Evolutionary conservation across 164 flowering plant genomes (phyloP), one percentile per base, ranked within the genome.

Genomic region (Sedum album): DNA sequence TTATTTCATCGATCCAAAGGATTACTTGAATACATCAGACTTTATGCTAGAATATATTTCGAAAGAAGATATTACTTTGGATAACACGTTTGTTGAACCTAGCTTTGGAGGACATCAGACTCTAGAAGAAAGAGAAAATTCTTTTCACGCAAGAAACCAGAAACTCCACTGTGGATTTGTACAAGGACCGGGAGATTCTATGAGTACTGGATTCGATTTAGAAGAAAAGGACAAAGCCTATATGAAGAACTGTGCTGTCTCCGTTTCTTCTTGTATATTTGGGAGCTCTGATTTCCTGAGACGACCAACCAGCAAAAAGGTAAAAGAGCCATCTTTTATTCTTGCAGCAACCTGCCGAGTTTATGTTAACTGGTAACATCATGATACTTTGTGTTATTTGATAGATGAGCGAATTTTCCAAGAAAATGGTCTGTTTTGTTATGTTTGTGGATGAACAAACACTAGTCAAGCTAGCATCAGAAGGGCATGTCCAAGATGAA

Each of bases 31-130:
- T 74, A 81, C 85, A 68, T 70, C 86, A 31, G 73, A 81, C 38
- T 89, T 91, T 78, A 80, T 87, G 5, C 72, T 84, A 38, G 73
- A 74, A 6, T 91, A 85, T 77, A 66, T 88, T 69, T 82, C 75
- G 25, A 72, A 69, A 67, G 97, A 94, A 73, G 84, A 82, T 38
- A 77, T 66, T 35, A 68, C 69, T 61, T 70, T 64, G 25, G 70
- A 57, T 5, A 51, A 39, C 73, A 72, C 70, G 49, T 31, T 60
- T 48, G 68, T 67, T 70, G 73, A 77, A 55, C 85, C 90, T 39
- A 84, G 86, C 79, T 94, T 94, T 84, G 97, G 93, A 72, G 97
- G 97, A 64, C 95, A 88, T 76, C 97, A 86, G 76, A 94, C 89
- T 21, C 86, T 89, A 71, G 77, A 81, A 82, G 90, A 88, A 78